Percentiles rank a stretch among this genome's conserved stretches.
Evolutionary conservation across 2,329 filamentous ascomycete species (phyloP).

Genomic region (Daldinia sp.): DNA sequence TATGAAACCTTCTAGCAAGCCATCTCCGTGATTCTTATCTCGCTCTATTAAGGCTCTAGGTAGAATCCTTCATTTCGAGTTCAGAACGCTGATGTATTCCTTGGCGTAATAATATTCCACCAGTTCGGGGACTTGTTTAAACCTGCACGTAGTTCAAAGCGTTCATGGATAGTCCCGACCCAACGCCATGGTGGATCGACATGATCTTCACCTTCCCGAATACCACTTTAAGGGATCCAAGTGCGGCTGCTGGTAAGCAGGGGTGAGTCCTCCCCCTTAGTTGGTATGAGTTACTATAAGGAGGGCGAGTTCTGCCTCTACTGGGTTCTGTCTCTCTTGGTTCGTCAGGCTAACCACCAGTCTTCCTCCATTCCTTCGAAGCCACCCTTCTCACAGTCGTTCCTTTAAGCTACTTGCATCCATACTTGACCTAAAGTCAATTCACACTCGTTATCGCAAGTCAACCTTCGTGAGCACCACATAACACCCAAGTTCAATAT

Average conservation of each 20-base stretch:
- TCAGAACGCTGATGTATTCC: neutral
- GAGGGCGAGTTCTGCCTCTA: neutral
- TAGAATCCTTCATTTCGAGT: neutral
- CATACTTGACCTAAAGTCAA: conserved; percentile 26
- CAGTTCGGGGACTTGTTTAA: neutral
- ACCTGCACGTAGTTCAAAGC: neutral
- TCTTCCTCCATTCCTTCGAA: neutral
- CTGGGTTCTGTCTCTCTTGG: neutral
- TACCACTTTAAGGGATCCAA: neutral
- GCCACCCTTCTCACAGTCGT: neutral
- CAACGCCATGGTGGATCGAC: conserved; percentile 21
- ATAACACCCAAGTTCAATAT: neutral
- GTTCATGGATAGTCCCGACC: conserved; percentile 1
- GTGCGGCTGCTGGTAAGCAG: conserved; percentile 7
- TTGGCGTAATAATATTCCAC: neutral
- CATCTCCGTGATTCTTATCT: conserved; percentile 8
- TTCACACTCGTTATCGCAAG: conserved; percentile 25
- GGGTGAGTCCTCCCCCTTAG: neutral
- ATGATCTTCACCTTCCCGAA: conserved; percentile 10
- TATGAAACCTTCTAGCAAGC: conserved; percentile 4
- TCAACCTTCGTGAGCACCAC: neutral
- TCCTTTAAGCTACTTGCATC: conserved; percentile 12
- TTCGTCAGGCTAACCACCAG: neutral
- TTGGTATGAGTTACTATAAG: neutral
- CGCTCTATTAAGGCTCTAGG: neutral